Evolutionary conservation across 176 grass and related monocot genomes (phyloP).

Genomic region (Juncus effusus): DNA sequence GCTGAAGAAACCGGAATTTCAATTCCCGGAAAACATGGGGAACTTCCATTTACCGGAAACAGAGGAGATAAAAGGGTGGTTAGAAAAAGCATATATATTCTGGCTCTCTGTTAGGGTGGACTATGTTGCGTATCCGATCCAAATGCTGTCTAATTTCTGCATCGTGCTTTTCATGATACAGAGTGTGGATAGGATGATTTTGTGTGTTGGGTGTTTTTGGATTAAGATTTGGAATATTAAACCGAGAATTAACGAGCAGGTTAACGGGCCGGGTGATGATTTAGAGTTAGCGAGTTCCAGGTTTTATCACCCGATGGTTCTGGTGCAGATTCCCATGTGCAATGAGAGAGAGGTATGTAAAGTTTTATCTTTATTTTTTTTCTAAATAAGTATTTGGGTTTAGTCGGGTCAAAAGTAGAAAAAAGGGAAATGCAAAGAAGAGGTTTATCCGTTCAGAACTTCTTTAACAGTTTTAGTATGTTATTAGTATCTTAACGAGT

Average conservation of each 20-base stretch:
- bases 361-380: too few relatives aligned
- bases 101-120: slow-evolving; percentile 73
- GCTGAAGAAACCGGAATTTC: slow-evolving; percentile 40
- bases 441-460: too few relatives aligned
- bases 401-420: too few relatives aligned
- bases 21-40: slow-evolving; percentile 28
- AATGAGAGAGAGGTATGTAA: slow-evolving; percentile 81
- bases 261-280: slow-evolving; percentile 19
- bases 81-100: slow-evolving; percentile 65
- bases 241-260: slow-evolving; percentile 25
- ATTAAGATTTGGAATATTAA: slow-evolving; percentile 79
- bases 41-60: slow-evolving; percentile 63
- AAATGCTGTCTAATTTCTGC: slow-evolving; percentile 66
- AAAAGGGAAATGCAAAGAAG: too few relatives aligned
- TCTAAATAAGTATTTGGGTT: too few relatives aligned
- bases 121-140: slow-evolving; percentile 79
- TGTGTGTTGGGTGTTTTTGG: slow-evolving; percentile 91
- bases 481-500: too few relatives aligned
- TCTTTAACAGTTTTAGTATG: too few relatives aligned
- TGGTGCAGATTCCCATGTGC: slow-evolving; percentile 96
- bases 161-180: slow-evolving; percentile 92
- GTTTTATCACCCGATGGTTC: slow-evolving; percentile 76
- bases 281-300: slow-evolving; percentile 27
- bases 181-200: slow-evolving; percentile 66
- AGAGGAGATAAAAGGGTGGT: slow-evolving; percentile 64